Evolutionary conservation across 2,329 filamentous ascomycete species (phyloP).

Genomic region (Cercospora canescens): DNA sequence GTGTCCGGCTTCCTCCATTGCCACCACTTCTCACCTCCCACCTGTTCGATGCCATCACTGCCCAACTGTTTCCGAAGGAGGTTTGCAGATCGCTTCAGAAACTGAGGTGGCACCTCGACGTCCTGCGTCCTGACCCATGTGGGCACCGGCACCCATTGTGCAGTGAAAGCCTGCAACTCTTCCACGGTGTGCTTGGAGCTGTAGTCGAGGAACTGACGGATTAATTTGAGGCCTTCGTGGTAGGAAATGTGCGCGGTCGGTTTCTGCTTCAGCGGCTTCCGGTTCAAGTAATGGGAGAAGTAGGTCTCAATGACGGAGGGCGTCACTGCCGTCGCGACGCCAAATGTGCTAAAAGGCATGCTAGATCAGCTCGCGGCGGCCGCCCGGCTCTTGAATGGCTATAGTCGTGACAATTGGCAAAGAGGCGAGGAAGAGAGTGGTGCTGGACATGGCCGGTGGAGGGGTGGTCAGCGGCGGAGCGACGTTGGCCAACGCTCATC

Average conservation of each 20-base stretch:
- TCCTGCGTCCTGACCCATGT: slow-evolving; percentile 81
- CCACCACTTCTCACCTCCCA: slow-evolving; percentile 88
- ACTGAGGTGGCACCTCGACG: slow-evolving; percentile 63
- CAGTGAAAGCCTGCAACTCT: slow-evolving; percentile 86
- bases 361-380: neutral
- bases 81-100: slow-evolving; percentile 65
- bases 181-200: slow-evolving; percentile 89
- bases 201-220: slow-evolving; percentile 81
- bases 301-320: slow-evolving; percentile 86
- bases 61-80: slow-evolving; percentile 75
- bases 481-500: neutral
- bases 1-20: slow-evolving; percentile 72
- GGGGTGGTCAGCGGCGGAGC: neutral
- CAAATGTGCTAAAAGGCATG: slow-evolving; percentile 75
- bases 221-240: slow-evolving; percentile 84
- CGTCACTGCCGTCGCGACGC: slow-evolving; percentile 79
- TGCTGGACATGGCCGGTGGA: neutral
- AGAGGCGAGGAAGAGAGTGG: neutral
- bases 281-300: slow-evolving; percentile 85
- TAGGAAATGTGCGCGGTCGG: slow-evolving; percentile 92
- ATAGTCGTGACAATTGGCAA: too few relatives aligned
- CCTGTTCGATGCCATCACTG: slow-evolving; percentile 66
- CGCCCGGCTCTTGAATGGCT: neutral
- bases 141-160: slow-evolving; percentile 87
- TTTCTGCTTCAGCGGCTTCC: slow-evolving; percentile 71